A percentile compares a stretch with the other conserved stretches of the same genome.
Evolutionary conservation across 2,329 filamentous ascomycete species (phyloP).

Genomic region (Colletotrichum sp.): DNA sequence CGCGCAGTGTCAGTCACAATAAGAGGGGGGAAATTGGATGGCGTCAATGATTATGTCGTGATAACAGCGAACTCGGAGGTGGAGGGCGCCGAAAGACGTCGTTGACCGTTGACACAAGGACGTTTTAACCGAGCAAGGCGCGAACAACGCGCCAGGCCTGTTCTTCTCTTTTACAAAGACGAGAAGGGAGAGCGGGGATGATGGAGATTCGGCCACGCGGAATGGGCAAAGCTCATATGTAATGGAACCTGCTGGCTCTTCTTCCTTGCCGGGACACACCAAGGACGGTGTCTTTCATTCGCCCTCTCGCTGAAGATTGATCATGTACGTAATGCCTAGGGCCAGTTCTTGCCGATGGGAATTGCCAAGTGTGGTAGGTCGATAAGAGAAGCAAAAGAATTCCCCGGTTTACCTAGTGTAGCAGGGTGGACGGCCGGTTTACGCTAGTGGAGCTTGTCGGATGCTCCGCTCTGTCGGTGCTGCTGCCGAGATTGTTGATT

Average conservation of each 20-base stretch:
- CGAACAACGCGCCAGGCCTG: background rate
- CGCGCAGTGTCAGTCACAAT: background rate
- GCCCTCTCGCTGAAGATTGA: background rate
- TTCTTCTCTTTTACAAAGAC: background rate
- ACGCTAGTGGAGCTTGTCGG: constrained; percentile 6
- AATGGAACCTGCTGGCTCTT: background rate
- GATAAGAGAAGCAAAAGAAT: background rate
- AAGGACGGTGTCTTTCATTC: background rate
- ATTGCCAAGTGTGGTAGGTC: constrained; percentile 13
- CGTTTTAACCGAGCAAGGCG: background rate
- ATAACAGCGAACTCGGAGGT: background rate
- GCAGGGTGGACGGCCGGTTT: background rate
- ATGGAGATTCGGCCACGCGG: background rate
- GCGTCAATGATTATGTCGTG: background rate
- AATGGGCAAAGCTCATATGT: background rate
- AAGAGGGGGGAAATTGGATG: background rate
- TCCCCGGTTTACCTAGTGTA: background rate
- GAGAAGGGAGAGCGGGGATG: background rate
- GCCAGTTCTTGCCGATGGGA: background rate
- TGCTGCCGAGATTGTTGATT: background rate
- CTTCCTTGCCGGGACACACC: background rate
- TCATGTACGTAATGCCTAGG: constrained; percentile 12
- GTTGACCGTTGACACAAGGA: background rate
- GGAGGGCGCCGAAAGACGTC: background rate
- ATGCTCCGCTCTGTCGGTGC: background rate